Percentiles rank a stretch among this genome's conserved stretches.
Evolutionary conservation across 106 monocot species (phyloP).

Genomic region (Dendrobium nobile): DNA sequence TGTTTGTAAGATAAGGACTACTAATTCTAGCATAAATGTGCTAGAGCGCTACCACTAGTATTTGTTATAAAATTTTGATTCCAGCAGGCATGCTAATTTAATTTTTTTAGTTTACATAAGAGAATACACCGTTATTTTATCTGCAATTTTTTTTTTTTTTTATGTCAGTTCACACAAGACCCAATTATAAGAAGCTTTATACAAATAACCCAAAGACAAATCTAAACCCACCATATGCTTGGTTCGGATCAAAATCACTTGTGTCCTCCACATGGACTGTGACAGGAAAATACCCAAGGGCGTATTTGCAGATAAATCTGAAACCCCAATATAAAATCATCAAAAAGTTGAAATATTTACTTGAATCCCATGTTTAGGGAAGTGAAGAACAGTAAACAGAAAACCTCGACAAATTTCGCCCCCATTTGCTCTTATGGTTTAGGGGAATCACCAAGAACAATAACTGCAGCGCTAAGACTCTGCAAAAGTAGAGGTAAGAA

Average conservation of each 20-base stretch:
- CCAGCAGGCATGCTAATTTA: too few relatives aligned
- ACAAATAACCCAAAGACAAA: too few relatives aligned
- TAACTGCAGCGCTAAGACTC: slow-evolving; percentile 43
- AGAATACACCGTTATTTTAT: too few relatives aligned
- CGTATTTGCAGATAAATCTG: slow-evolving; percentile 71
- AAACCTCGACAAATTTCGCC: slow-evolving; percentile 42
- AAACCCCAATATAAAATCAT: neutral
- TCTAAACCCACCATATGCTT: slow-evolving; percentile 52
- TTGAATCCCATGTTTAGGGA: neutral
- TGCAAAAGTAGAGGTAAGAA: slow-evolving; percentile 8
- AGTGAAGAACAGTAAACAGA: neutral
- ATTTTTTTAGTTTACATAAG: too few relatives aligned
- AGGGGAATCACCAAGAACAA: slow-evolving; percentile 46
- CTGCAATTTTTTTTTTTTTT: neutral
- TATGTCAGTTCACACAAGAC: neutral
- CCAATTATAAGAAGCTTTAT: neutral
- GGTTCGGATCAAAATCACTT: slow-evolving; percentile 56
- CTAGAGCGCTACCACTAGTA: too few relatives aligned
- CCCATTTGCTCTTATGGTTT: slow-evolving; percentile 36
- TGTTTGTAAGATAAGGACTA: too few relatives aligned
- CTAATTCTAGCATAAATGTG: too few relatives aligned
- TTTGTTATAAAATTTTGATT: too few relatives aligned
- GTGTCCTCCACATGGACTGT: slow-evolving; percentile 67
- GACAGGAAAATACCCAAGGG: slow-evolving; percentile 63
- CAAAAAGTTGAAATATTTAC: neutral